Evolutionary conservation across 345 rosid genomes (phyloP).

Genomic region (Citrus australasica): DNA sequence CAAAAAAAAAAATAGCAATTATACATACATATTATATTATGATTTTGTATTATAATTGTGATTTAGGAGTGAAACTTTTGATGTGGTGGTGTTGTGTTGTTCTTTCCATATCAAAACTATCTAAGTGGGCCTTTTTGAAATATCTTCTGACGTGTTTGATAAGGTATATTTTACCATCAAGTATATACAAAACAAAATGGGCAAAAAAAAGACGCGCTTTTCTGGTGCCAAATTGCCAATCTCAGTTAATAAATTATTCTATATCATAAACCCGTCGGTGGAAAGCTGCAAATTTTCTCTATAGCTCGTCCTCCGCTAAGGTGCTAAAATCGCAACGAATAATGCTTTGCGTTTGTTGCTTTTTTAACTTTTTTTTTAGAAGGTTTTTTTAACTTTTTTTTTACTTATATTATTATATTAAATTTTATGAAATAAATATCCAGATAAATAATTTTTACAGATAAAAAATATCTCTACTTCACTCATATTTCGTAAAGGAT

Average conservation of each 20-base stretch:
- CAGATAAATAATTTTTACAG: accelerated
- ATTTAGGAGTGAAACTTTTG: too few relatives aligned
- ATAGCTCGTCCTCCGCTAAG: not conserved
- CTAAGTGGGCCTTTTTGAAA: not conserved
- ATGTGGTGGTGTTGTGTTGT: too few relatives aligned
- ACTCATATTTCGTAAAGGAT: accelerated
- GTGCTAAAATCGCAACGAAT: not conserved
- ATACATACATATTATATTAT: not conserved
- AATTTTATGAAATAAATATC: accelerated
- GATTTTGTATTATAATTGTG: not conserved
- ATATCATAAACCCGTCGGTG: not conserved
- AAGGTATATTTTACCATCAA: not conserved
- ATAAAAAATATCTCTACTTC: too few relatives aligned
- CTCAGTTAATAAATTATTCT: not conserved
- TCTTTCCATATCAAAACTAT: too few relatives aligned
- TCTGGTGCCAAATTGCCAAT: not conserved
- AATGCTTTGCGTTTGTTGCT: not conserved
- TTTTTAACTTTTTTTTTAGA: too few relatives aligned
- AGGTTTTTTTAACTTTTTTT: too few relatives aligned
- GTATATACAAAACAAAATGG: not conserved
- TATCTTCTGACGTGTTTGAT: not conserved
- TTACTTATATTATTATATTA: too few relatives aligned
- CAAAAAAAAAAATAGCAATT: not conserved
- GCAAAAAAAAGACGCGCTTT: not conserved
- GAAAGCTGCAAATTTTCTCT: not conserved